Evolutionary conservation across 352 stramenopile species (phyloP), one percentile per base, ranked within the genome.

Genomic region (Globisporangium solare): DNA sequence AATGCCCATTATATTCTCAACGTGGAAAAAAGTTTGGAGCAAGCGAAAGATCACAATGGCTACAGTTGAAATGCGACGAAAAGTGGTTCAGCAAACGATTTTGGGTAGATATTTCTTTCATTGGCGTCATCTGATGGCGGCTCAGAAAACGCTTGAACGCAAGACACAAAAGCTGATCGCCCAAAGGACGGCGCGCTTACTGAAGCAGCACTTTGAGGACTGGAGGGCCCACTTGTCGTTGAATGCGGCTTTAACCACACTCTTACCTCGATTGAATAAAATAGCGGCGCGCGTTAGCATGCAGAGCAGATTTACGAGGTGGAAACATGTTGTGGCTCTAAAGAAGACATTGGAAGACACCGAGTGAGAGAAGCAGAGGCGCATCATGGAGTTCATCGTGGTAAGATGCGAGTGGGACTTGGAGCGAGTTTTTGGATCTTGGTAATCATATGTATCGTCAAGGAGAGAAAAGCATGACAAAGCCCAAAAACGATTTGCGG

Each of bases 381-480:
- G 64, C 24, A 49, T 84, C 18, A 41, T 75, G 46, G 60, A 63
- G 47, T 72, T 81, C 14, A 49, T 83, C 42, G 61, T 76, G 59
- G 55, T 40, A 2, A 77, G 58, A 41, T 47, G 75, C 37, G 51
- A 64, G 53, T 59, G 51, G 37, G 39, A n/a, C 0, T 32, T 79
- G 6, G 37, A 66, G 21, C 63, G 61, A 21, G 67, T 48, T 22
- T 78, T 87, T 42, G 20, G 43, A 8, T 56, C 54, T 0, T 85
- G 70, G 74, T 67, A 67, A 51, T n/a, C 64, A 13, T 7, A 58
- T 13, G 31, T 42, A 7, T 21, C n/a, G 10, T 12, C 37, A 0
- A 67, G 61, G 42, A 45, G 41, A 15, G 20, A 10, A 12, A 47
- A 51, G 37, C 61, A 49, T 47, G 51, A 17, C 35, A 14, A 62